Conservation (phyloP, 2,329 filamentous ascomycete genomes). For the Pseudocercospora ulei region DNA sequence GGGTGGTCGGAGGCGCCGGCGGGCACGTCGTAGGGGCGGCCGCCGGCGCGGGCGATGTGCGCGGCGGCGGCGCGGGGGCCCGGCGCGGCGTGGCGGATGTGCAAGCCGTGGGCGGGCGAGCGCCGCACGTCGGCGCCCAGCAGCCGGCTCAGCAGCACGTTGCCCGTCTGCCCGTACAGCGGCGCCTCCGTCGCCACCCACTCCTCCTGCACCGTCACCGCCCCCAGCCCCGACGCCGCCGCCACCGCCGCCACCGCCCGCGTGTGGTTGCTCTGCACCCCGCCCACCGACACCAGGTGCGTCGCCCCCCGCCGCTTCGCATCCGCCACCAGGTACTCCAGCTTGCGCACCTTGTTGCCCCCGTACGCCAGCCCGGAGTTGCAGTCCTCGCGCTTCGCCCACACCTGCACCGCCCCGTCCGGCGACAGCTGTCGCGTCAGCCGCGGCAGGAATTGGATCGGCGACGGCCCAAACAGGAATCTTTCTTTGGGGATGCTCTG, state of each 20-base stretch:
- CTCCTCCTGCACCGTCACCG: conserved; percentile 30
- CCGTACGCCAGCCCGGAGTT: conserved; percentile 34
- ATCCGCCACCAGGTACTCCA: conserved; percentile 35
- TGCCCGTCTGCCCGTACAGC: conserved; percentile 48
- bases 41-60: conserved; percentile 46
- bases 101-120: conserved; percentile 52
- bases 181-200: conserved; percentile 30
- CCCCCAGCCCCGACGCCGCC: conserved; percentile 30
- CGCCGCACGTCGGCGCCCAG: conserved; percentile 43
- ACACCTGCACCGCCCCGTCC: conserved; percentile 52
- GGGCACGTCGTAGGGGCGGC: conserved; percentile 61
- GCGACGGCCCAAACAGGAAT: conserved; percentile 58
- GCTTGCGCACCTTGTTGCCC: conserved; percentile 37
- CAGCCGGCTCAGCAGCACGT: conserved; percentile 58
- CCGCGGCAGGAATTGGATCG: conserved; percentile 56
- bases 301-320: conserved; percentile 28
- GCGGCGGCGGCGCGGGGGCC: conserved; percentile 46
- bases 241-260: conserved; percentile 34
- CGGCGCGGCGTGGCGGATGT: conserved; percentile 54
- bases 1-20: conserved; percentile 62
- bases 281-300: conserved; percentile 34
- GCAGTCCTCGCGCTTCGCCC: conserved; percentile 62
- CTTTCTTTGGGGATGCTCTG: conserved; percentile 48
- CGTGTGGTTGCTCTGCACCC: conserved; percentile 36
- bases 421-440: conserved; percentile 50